Evolutionary conservation across 1,284 basidiomycete genomes (phyloP).

Genomic region (Phellopilus nigrolimitatus): DNA sequence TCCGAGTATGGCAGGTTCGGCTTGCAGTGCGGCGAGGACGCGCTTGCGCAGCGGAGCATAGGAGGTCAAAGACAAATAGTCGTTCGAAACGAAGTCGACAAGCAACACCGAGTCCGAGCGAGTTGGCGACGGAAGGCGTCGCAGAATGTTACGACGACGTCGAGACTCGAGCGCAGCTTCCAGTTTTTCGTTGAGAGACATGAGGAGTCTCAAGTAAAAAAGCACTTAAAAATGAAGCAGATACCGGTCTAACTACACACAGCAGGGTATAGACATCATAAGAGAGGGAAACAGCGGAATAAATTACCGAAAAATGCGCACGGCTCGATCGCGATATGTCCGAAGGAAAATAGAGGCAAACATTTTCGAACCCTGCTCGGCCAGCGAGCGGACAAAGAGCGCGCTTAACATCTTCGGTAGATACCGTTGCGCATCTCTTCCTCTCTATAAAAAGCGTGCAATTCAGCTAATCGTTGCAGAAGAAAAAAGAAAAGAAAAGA

Average conservation of each 20-base stretch:
- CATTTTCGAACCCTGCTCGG: too few relatives aligned
- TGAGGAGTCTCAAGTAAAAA: conserved; percentile 16
- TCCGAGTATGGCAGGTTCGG: conserved; percentile 66
- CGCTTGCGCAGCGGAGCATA: conserved; percentile 50
- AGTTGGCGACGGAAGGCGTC: conserved; percentile 49
- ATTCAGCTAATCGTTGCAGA: conserved; percentile 35
- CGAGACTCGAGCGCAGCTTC: conserved; percentile 54
- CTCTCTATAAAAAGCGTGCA: conserved; percentile 33
- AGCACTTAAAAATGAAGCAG: background rate
- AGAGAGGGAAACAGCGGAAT: background rate
- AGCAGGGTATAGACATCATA: background rate
- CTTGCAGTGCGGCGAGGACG: conserved; percentile 53
- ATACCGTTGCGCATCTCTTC: conserved; percentile 59
- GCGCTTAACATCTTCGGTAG: conserved; percentile 49
- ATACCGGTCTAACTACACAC: conserved; percentile 13
- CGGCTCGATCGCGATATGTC: conserved; percentile 3
- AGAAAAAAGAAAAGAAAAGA: conserved; percentile 9
- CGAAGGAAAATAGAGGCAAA: conserved; percentile 4
- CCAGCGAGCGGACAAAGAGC: conserved; percentile 5
- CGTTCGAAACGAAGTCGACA: conserved; percentile 88
- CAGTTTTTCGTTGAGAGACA: conserved; percentile 37
- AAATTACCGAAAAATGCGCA: background rate
- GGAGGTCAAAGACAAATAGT: conserved; percentile 84
- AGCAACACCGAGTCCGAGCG: conserved; percentile 25
- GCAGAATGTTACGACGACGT: conserved; percentile 56